Evolutionary conservation across 139 green algal genomes (phyloP).

Genomic region (Monoraphidium neglectum): DNA sequence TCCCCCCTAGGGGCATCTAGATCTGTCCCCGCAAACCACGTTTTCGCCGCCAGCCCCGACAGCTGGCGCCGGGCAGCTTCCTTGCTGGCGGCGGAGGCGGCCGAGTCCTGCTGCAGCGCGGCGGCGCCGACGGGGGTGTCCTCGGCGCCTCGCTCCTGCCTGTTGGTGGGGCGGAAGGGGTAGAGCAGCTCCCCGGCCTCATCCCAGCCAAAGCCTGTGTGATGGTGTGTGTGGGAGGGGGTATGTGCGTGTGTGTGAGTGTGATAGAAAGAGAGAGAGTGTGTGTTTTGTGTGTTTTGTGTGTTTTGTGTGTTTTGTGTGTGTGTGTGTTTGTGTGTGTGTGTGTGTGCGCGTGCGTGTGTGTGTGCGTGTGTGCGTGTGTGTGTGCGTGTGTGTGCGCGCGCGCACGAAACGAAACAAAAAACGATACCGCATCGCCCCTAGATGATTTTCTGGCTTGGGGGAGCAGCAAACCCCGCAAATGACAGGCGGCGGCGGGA

Average conservation of each 20-base stretch:
- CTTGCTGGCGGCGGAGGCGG: neutral
- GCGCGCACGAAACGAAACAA: neutral
- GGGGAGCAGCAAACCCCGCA: slow-evolving; percentile 33
- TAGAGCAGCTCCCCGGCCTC: slow-evolving; percentile 38
- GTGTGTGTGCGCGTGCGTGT: neutral
- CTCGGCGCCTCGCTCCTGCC: neutral
- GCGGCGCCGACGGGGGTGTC: neutral
- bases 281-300: neutral
- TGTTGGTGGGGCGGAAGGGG: slow-evolving; percentile 40
- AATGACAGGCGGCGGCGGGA: no score
- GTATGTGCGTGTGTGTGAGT: no score
- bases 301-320: neutral
- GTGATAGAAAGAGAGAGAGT: no score
- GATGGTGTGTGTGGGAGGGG: no score
- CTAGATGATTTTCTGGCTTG: no score
- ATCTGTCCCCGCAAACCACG: slow-evolving; percentile 49
- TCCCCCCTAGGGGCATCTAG: slow-evolving; percentile 33
- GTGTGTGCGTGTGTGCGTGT: neutral
- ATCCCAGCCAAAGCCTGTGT: slow-evolving; percentile 29
- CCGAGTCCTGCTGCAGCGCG: neutral
- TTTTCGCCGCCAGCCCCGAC: slow-evolving; percentile 34
- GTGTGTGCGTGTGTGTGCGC: neutral
- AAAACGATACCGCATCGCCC: slow-evolving; percentile 35
- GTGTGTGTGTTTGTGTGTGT: neutral
- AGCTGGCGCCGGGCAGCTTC: slow-evolving; percentile 1